Percentiles rank a stretch among this genome's conserved stretches.
Evolutionary conservation across 2,329 filamentous ascomycete genomes (phyloP).

Genomic region (Cladosporium oxysporum): DNA sequence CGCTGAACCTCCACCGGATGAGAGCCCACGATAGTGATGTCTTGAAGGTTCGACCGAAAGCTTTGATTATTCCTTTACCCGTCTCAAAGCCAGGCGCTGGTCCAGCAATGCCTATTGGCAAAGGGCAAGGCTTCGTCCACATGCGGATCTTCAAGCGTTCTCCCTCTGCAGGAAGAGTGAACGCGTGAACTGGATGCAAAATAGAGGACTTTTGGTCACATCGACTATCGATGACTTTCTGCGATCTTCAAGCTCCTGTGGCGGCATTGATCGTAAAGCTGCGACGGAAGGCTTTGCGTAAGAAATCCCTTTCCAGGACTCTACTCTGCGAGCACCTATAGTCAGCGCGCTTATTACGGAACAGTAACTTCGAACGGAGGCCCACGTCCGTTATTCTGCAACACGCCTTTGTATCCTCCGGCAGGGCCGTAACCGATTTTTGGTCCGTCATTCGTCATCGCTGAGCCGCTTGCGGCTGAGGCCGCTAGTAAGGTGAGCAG

Average conservation of each 20-base stretch:
- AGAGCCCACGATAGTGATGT: too few relatives aligned
- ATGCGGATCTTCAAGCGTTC: conserved; percentile 48
- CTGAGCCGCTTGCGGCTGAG: not conserved
- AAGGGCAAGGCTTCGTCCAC: too few relatives aligned
- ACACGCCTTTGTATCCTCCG: not conserved
- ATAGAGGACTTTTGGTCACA: not conserved
- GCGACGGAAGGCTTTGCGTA: not conserved
- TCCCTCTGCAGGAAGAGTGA: conserved; percentile 11
- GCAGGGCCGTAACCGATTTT: not conserved
- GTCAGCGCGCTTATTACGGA: not conserved
- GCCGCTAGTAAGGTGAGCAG: too few relatives aligned
- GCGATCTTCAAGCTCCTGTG: not conserved
- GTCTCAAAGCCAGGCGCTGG: too few relatives aligned
- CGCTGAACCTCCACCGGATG: too few relatives aligned
- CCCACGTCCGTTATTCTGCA: not conserved
- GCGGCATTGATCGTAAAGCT: not conserved
- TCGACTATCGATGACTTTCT: not conserved
- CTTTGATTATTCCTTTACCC: too few relatives aligned
- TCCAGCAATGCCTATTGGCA: too few relatives aligned
- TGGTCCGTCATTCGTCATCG: not conserved
- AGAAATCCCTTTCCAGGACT: not conserved
- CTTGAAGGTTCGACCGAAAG: too few relatives aligned
- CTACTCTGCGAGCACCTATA: not conserved
- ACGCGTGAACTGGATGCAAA: not conserved
- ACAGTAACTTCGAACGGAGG: not conserved